Evolutionary conservation across 345 rosid genomes (phyloP).

Genomic region (Cardamine occulta): DNA sequence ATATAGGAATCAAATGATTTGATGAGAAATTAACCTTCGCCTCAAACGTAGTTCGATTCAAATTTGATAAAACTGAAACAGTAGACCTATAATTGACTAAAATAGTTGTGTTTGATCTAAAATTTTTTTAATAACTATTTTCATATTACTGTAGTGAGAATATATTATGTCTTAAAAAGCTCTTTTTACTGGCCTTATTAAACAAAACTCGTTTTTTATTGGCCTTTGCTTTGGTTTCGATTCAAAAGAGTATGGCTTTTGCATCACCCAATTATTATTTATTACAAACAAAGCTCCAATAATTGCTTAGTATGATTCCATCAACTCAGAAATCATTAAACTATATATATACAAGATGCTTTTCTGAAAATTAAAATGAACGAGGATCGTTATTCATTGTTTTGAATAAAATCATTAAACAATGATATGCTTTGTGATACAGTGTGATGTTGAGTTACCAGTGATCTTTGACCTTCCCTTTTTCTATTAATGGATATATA

Average conservation of each 20-base stretch:
- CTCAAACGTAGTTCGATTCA: constrained; percentile 2
- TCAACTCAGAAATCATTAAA: constrained; percentile 28
- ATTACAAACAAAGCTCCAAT: constrained; percentile 25
- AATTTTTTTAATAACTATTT: neutral
- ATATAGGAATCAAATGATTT: neutral
- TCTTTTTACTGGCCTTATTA: constrained; percentile 12
- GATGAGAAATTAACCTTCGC: constrained; percentile 5
- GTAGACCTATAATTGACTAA: neutral
- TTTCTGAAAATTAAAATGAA: constrained; percentile 12
- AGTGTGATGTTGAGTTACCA: constrained; percentile 39
- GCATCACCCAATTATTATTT: constrained; percentile 29
- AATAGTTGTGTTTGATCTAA: neutral
- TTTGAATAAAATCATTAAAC: constrained; percentile 28
- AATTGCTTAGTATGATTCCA: constrained; percentile 30
- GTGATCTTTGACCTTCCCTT: constrained; percentile 36
- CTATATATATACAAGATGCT: constrained; percentile 23
- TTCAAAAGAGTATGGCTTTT: constrained; percentile 37
- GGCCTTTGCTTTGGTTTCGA: constrained; percentile 42
- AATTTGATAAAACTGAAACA: constrained; percentile 2
- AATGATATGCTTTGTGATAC: constrained; percentile 31
- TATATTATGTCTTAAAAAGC: constrained; percentile 5
- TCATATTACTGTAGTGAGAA: neutral
- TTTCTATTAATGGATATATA: constrained; percentile 9
- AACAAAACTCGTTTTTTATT: constrained; percentile 13
- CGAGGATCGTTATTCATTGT: neutral